Conservation (phyloP, 1,284 basidiomycete species). For the Cryptococcus floricola region DNA sequence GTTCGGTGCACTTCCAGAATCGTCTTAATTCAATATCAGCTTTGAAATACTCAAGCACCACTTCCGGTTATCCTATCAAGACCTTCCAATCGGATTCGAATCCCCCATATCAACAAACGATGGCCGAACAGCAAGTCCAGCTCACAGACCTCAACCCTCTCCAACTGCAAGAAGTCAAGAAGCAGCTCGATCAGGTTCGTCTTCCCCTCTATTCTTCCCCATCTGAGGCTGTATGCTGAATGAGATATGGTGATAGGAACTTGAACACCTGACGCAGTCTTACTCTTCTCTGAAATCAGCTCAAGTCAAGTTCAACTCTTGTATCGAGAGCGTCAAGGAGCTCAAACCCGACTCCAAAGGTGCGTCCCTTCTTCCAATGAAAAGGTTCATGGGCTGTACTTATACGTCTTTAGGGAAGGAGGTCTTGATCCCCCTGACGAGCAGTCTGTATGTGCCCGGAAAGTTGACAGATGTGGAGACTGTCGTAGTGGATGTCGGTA, state of each 20-base stretch:
- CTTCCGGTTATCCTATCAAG: background rate
- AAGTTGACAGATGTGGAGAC: constrained; percentile 76
- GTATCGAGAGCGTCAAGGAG: constrained; percentile 73
- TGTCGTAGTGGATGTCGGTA: constrained; percentile 93
- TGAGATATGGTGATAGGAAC: constrained; percentile 71
- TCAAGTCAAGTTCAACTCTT: constrained; percentile 85
- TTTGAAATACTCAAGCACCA: no score
- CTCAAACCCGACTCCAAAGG: constrained; percentile 71
- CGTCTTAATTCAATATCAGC: background rate
- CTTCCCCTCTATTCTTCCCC: background rate
- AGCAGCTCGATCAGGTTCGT: constrained; percentile 80
- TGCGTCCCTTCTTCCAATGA: constrained; percentile 43
- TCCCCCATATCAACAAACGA: constrained; percentile 11
- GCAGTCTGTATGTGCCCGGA: constrained; percentile 91
- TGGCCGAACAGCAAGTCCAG: constrained; percentile 65
- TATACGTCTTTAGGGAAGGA: constrained; percentile 62
- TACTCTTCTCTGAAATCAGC: constrained; percentile 90
- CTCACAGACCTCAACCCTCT: constrained; percentile 72
- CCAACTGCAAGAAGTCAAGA: constrained; percentile 78
- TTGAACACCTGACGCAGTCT: constrained; percentile 85
- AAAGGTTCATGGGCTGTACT: background rate
- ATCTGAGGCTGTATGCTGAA: background rate
- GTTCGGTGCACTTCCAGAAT: background rate
- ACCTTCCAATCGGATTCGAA: background rate
- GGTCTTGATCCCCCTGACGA: constrained; percentile 86